These are phyloP conservation scores for Candida germanica DNA, from an alignment of 805 yeast species.

Conservation along the genomic window DNA sequence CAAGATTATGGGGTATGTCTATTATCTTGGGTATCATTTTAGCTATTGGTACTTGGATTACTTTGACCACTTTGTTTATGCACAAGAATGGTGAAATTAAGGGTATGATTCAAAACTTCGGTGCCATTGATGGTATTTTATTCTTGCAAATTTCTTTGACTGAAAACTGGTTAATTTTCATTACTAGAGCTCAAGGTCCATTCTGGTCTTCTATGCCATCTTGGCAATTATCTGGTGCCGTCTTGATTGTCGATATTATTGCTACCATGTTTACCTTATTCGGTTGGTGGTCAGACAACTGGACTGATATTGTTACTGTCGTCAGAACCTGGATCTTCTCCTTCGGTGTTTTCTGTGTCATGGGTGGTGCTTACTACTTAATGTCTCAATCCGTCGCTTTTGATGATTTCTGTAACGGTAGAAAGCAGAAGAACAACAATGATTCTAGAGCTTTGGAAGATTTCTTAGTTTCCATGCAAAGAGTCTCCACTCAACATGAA, in stretches of 20 bases:
- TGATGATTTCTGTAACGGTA: slow-evolving; percentile 84
- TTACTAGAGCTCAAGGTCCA: slow-evolving; percentile 96
- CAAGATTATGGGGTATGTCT: slow-evolving; percentile 97
- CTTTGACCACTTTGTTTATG: slow-evolving; percentile 90
- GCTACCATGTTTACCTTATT: slow-evolving; percentile 90
- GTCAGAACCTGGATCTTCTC: slow-evolving; percentile 95
- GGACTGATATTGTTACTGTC: slow-evolving; percentile 94
- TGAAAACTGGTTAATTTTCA: slow-evolving; percentile 96
- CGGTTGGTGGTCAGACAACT: slow-evolving; percentile 98
- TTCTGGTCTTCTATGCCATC: slow-evolving; percentile 97
- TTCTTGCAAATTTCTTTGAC: slow-evolving; percentile 92
- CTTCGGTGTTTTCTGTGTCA: slow-evolving; percentile 92
- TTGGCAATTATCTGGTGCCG: slow-evolving; percentile 96
- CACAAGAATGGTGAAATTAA: slow-evolving; percentile 53
- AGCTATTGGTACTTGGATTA: slow-evolving; percentile 93
- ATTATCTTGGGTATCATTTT: slow-evolving; percentile 78
- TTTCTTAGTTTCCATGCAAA: slow-evolving; percentile 81
- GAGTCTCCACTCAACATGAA: slow-evolving; percentile 89
- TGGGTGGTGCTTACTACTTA: slow-evolving; percentile 95
- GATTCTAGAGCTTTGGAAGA: slow-evolving; percentile 74
- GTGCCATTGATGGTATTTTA: slow-evolving; percentile 88
- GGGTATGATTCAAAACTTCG: slow-evolving; percentile 94
- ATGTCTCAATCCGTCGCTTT: slow-evolving; percentile 80
- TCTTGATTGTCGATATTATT: slow-evolving; percentile 80
- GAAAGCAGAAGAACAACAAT: slow-evolving; percentile 52